These are phyloP conservation scores for Cercospora citrullina DNA, from an alignment of 2,329 filamentous ascomycete genomes.

Conservation along the genomic window DNA sequence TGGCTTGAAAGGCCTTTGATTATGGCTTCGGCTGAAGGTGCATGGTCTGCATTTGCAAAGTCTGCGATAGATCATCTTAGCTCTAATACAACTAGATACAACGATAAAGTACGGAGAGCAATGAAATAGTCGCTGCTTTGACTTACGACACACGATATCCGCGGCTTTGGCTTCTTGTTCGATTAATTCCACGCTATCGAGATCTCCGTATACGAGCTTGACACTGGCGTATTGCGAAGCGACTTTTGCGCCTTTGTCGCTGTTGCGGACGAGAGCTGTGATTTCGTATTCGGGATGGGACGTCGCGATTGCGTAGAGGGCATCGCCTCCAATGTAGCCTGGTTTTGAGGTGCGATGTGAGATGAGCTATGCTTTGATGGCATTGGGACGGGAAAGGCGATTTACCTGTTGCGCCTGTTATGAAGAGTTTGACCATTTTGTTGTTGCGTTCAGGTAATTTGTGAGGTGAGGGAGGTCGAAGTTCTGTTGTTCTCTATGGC, in stretches of 20 bases:
- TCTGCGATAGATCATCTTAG: no score
- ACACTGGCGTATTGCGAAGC: slow-evolving; percentile 50
- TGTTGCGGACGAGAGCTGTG: slow-evolving; percentile 52
- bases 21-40: slow-evolving; percentile 49
- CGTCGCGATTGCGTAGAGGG: slow-evolving; percentile 45
- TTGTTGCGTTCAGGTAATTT: neutral
- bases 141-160: slow-evolving; percentile 52
- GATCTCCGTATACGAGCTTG: slow-evolving; percentile 54
- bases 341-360: neutral
- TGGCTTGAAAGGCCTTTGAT: slow-evolving; percentile 51
- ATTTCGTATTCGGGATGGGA: slow-evolving; percentile 53
- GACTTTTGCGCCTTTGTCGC: slow-evolving; percentile 50
- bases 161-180: slow-evolving; percentile 49
- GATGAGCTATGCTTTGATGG: neutral
- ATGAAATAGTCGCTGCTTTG: no score
- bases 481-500: neutral
- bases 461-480: neutral
- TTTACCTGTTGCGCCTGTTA: slow-evolving; percentile 25
- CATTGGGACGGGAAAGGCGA: neutral
- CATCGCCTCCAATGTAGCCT: slow-evolving; percentile 48
- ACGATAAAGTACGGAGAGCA: no score
- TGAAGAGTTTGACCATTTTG: slow-evolving; percentile 31
- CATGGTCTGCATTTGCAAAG: slow-evolving; percentile 49
- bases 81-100: no score
- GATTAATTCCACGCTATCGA: slow-evolving; percentile 49